phyloP scores from a whole-genome alignment of 768 basidiomycete genomes.

The Termitomyces sp. region DNA sequence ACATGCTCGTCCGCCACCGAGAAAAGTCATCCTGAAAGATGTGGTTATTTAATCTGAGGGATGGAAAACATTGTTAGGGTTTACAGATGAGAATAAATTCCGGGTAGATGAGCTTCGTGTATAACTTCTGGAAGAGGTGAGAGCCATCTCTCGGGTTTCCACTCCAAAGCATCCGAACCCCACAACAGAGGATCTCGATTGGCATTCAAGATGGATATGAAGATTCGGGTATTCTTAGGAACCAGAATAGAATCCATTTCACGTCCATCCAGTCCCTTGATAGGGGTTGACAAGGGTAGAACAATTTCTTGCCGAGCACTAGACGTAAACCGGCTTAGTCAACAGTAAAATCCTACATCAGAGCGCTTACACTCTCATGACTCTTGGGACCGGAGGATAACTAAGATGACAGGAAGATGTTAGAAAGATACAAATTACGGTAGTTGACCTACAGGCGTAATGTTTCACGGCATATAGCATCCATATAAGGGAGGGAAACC shows the following conservation, averaged over 20 bases:
- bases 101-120: conserved; percentile 26
- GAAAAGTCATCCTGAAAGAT: conserved; percentile 26
- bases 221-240: conserved; percentile 23
- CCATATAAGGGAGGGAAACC: conserved; percentile 17
- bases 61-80: background rate
- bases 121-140: conserved; percentile 22
- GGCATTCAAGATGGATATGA: conserved; percentile 22
- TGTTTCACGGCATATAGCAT: conserved; percentile 17
- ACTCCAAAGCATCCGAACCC: conserved; percentile 32
- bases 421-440: background rate
- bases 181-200: conserved; percentile 28
- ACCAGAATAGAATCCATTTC: conserved; percentile 23
- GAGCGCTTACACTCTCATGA: conserved; percentile 14
- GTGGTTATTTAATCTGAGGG: background rate
- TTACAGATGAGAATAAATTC: conserved; percentile 30
- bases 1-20: conserved; percentile 28
- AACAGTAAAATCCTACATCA: conserved; percentile 6
- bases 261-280: conserved; percentile 23
- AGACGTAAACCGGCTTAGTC: background rate
- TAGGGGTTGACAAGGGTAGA: conserved; percentile 27
- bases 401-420: background rate
- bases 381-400: conserved; percentile 15
- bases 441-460: conserved; percentile 18
- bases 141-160: conserved; percentile 38
- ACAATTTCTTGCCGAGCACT: conserved; percentile 25